Evolutionary conservation across 495 filamentous ascomycete genomes (phyloP).

Genomic region (Aspergillus saccharolyticus): DNA sequence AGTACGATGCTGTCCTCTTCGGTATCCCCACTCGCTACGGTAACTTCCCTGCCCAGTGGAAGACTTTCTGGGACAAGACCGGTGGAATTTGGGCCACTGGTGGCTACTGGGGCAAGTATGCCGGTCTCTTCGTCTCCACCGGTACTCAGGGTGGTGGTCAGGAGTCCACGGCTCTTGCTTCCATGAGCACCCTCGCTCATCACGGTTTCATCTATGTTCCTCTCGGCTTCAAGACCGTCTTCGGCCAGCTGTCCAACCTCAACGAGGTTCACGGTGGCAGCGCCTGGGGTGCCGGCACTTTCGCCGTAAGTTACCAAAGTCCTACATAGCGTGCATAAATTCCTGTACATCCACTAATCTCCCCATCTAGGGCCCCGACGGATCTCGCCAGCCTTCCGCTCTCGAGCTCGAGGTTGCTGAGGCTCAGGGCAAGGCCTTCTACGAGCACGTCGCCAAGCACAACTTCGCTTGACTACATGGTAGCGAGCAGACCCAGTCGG

Average conservation of each 20-base stretch:
- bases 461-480: slow-evolving; percentile 81
- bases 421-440: slow-evolving; percentile 83
- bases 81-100: slow-evolving; percentile 68
- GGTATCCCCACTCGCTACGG: slow-evolving; percentile 98
- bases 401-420: slow-evolving; percentile 74
- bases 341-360: neutral
- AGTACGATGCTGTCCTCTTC: slow-evolving; percentile 88
- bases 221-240: slow-evolving; percentile 82
- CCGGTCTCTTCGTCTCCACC: slow-evolving; percentile 85
- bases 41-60: slow-evolving; percentile 98
- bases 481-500: slow-evolving; percentile 34
- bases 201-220: slow-evolving; percentile 96
- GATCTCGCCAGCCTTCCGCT: slow-evolving; percentile 70
- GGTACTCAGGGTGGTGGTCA: slow-evolving; percentile 83
- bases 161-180: slow-evolving; percentile 76
- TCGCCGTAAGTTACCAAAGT: slow-evolving; percentile 52
- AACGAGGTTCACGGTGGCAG: slow-evolving; percentile 76
- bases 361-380: slow-evolving; percentile 52
- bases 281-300: slow-evolving; percentile 94
- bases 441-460: slow-evolving; percentile 67
- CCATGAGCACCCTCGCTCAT: slow-evolving; percentile 84
- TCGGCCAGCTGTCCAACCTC: slow-evolving; percentile 61
- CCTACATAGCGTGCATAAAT: slow-evolving; percentile 11
- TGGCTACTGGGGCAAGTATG: slow-evolving; percentile 84
- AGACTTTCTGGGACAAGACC: slow-evolving; percentile 81